A percentile compares a stretch with the other conserved stretches of the same genome.
phyloP scores from a whole-genome alignment of 495 filamentous ascomycete species.

The Podospora pseudoanserina region DNA sequence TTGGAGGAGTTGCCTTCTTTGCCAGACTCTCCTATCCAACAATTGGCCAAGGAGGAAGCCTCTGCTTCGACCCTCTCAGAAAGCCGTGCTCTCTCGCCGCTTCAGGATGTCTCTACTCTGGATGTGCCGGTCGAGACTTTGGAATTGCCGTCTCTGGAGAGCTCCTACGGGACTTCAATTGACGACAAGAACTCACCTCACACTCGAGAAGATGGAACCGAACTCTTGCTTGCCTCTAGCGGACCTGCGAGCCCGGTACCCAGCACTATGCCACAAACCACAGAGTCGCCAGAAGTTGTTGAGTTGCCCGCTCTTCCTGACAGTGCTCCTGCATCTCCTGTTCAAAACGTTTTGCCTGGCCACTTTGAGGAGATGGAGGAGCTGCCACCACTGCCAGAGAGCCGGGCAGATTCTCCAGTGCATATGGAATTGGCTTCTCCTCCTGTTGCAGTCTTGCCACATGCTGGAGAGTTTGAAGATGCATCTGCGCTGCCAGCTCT shows the following conservation, averaged over 20 bases:
- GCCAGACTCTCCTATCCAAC: not conserved
- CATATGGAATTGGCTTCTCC: not conserved
- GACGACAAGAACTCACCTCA: not conserved
- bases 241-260: not conserved
- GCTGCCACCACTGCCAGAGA: conserved; percentile 4
- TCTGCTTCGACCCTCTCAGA: not conserved
- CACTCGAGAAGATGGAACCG: not conserved
- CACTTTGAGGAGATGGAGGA: too few relatives aligned
- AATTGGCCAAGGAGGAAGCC: not conserved
- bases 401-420: not conserved
- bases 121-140: not conserved
- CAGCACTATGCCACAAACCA: not conserved
- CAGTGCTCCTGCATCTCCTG: not conserved
- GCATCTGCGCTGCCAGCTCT: not conserved
- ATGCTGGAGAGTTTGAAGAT: not conserved
- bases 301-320: not conserved
- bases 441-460: not conserved
- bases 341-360: not conserved
- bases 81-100: not conserved
- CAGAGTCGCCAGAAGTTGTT: not conserved
- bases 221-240: not conserved
- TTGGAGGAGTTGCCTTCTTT: not conserved
- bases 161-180: not conserved
- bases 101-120: not conserved
- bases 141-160: not conserved